These are phyloP conservation scores for Globisporangium paroecandrum DNA, from an alignment of 352 stramenopile species.

Conservation along the genomic window DNA sequence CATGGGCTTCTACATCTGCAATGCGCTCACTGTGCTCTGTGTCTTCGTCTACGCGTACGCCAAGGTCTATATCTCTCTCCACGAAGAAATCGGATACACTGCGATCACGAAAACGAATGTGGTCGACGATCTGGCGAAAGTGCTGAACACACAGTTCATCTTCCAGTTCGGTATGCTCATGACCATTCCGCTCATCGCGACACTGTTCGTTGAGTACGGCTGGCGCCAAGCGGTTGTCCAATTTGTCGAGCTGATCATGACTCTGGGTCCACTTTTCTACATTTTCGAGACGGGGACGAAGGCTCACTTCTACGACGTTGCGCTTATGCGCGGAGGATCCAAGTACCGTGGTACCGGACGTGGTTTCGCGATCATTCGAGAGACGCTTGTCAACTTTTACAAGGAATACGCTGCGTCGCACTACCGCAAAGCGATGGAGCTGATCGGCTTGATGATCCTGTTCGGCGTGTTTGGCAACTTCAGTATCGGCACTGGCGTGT, in stretches of 20 bases:
- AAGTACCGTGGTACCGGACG: conserved; percentile 84
- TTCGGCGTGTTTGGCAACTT: conserved; percentile 83
- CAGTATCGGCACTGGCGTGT: conserved; percentile 52
- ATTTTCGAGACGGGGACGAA: conserved; percentile 87
- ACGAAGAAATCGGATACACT: conserved; percentile 63
- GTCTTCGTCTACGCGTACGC: conserved; percentile 81
- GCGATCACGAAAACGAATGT: conserved; percentile 75
- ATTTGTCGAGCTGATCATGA: conserved; percentile 79
- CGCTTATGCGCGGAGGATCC: conserved; percentile 82
- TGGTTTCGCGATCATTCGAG: conserved; percentile 82
- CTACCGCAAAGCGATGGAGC: conserved; percentile 78
- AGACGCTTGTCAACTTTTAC: conserved; percentile 85
- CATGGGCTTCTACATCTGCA: conserved; percentile 89
- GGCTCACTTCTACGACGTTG: conserved; percentile 82
- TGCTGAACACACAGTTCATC: conserved; percentile 86
- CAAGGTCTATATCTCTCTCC: conserved; percentile 85
- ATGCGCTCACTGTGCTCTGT: conserved; percentile 74
- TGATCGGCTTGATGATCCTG: conserved; percentile 78
- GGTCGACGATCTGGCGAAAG: conserved; percentile 68
- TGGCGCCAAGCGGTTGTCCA: conserved; percentile 80
- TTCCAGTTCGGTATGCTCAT: conserved; percentile 90
- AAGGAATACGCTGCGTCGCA: conserved; percentile 84
- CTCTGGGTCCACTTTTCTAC: conserved; percentile 82
- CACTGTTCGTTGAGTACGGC: conserved; percentile 78
- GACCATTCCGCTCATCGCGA: conserved; percentile 82